Evolutionary conservation across 495 filamentous ascomycete genomes (phyloP).

Genomic region (Podospora fimiseda): DNA sequence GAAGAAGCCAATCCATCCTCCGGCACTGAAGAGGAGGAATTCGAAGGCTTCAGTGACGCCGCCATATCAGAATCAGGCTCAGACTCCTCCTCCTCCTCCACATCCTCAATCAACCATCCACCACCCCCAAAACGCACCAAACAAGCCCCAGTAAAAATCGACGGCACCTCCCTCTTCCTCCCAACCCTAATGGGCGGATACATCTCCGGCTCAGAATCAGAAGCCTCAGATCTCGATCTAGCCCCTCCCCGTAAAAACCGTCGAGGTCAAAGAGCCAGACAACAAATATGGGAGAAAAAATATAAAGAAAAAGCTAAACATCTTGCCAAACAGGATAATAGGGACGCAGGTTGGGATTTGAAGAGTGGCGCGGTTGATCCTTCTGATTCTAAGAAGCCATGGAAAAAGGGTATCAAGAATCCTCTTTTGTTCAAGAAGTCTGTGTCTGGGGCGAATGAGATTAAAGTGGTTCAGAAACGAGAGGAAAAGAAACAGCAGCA

Average conservation of each 20-base stretch:
- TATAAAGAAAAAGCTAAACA: conserved; percentile 46
- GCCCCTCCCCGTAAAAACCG: conserved; percentile 64
- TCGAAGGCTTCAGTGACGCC: conserved; percentile 12
- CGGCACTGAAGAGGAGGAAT: conserved; percentile 4
- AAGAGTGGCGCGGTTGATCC: conserved; percentile 39
- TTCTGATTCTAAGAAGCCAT: conserved; percentile 33
- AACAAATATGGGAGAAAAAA: conserved; percentile 88
- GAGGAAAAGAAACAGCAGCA: conserved; percentile 4
- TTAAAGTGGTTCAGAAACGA: conserved; percentile 3
- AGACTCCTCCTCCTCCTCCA: conserved; percentile 13
- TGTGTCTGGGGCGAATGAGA: conserved; percentile 8
- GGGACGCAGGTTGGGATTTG: conserved; percentile 50
- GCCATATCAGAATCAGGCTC: conserved; percentile 6
- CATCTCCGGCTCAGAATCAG: conserved; percentile 78
- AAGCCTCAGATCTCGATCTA: conserved; percentile 48
- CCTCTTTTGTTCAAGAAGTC: conserved; percentile 16
- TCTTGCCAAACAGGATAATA: conserved; percentile 17
- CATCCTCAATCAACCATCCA: conserved; percentile 23
- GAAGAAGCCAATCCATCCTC: not conserved
- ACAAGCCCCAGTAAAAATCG: conserved; percentile 18
- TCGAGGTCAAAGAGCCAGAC: conserved; percentile 79
- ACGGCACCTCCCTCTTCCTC: conserved; percentile 62
- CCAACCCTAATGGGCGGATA: conserved; percentile 88
- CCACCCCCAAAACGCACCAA: conserved; percentile 34
- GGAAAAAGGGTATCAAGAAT: conserved; percentile 38